These are phyloP conservation scores for Antitrichia curtipendula DNA, from an alignment of 225 moss, liverwort and hornwort species.

Conservation along the genomic window DNA sequence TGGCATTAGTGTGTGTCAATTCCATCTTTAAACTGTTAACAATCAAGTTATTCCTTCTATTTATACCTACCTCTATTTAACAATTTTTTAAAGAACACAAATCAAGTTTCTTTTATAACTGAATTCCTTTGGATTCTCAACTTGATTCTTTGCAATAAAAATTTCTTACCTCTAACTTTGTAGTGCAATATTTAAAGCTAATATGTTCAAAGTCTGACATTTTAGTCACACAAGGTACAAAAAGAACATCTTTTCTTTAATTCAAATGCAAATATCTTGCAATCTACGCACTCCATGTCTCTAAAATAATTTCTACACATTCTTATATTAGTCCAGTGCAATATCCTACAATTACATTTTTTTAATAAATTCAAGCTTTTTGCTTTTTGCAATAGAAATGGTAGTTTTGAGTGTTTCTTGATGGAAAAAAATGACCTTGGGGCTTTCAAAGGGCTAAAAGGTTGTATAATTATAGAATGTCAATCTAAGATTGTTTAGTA, in stretches of 20 bases:
- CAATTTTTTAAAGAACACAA: not conserved
- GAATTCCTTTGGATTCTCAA: not conserved
- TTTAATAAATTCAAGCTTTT: accelerated
- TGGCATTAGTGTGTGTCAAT: not conserved
- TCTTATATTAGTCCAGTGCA: accelerated
- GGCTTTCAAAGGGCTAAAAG: accelerated
- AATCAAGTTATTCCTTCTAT: not conserved
- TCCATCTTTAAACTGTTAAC: not conserved
- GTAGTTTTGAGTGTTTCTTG: not conserved
- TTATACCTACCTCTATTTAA: accelerated
- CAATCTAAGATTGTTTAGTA: not conserved
- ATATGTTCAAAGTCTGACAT: not conserved
- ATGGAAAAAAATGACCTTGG: not conserved
- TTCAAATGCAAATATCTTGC: not conserved
- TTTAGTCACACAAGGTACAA: not conserved
- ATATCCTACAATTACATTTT: not conserved
- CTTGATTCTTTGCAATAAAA: not conserved
- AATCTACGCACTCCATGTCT: accelerated
- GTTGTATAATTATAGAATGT: too few relatives aligned
- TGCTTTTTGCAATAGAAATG: not conserved
- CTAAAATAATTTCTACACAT: not conserved
- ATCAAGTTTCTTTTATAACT: not conserved
- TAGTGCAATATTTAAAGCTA: not conserved
- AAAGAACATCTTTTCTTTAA: accelerated
- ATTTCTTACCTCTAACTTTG: not conserved